Percentiles rank a stretch among this genome's conserved stretches.
Evolutionary conservation across 805 yeast genomes (phyloP).

Genomic region (Metahyphopichia silvanorum): DNA sequence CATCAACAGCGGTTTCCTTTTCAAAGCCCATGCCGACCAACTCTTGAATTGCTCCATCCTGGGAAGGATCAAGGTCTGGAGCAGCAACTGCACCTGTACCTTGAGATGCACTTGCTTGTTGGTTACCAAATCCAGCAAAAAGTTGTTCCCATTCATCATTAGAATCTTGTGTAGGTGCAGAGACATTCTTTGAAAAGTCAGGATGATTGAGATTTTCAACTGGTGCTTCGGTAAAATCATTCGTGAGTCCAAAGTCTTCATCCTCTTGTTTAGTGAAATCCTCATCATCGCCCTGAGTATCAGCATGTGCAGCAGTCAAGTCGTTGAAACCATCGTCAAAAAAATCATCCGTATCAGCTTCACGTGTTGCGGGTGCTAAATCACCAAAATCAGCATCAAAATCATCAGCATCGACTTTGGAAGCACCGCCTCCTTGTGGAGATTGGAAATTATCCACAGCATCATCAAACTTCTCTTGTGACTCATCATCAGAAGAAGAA

Average conservation of each 20-base stretch:
- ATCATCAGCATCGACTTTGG: conserved; percentile 17
- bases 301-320: too few relatives aligned
- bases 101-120: conserved; percentile 12
- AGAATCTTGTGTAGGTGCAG: conserved; percentile 16
- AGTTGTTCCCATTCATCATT: conserved; percentile 92
- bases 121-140: conserved; percentile 82
- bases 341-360: conserved; percentile 20
- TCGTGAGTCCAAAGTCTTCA: conserved; percentile 19
- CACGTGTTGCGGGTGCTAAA: conserved; percentile 33
- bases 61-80: conserved; percentile 23
- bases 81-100: conserved; percentile 1
- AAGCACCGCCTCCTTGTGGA: conserved; percentile 7
- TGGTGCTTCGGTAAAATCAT: conserved; percentile 28
- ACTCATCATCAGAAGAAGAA: conserved; percentile 37
- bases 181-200: conserved; percentile 21
- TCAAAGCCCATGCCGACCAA: conserved; percentile 88
- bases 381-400: conserved; percentile 39
- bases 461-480: conserved; percentile 35
- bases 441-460: conserved; percentile 29
- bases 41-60: conserved; percentile 67
- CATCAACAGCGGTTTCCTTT: conserved; percentile 58
- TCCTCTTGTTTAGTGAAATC: conserved; percentile 22
- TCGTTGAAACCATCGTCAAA: too few relatives aligned
- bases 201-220: conserved; percentile 26
- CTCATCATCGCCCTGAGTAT: too few relatives aligned